Evolutionary conservation across 2,329 filamentous ascomycete species (phyloP).

Genomic region (Microdochium bolleyi): DNA sequence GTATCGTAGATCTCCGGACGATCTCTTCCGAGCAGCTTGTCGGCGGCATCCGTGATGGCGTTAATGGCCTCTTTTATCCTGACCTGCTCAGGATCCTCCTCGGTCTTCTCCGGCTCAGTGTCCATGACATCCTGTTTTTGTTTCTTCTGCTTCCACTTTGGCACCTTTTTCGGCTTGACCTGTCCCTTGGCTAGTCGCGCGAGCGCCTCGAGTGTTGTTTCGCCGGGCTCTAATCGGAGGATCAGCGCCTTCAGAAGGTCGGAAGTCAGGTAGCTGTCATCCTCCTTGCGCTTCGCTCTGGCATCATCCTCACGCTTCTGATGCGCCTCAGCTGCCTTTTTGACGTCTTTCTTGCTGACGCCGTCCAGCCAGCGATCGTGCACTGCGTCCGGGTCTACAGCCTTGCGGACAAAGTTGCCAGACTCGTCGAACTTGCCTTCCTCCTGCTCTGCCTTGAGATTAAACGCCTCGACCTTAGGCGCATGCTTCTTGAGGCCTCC

Average conservation of each 20-base stretch:
- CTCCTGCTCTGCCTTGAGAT: constrained; percentile 82
- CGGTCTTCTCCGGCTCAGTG: constrained; percentile 46
- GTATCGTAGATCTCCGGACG: constrained; percentile 87
- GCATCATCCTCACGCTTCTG: constrained; percentile 76
- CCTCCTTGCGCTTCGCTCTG: constrained; percentile 60
- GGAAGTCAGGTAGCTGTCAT: constrained; percentile 66
- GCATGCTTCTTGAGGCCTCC: constrained; percentile 90
- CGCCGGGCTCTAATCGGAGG: constrained; percentile 62
- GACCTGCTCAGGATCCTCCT: constrained; percentile 60
- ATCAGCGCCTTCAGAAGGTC: constrained; percentile 73
- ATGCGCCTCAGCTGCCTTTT: constrained; percentile 76
- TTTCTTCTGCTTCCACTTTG: constrained; percentile 66
- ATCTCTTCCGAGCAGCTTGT: constrained; percentile 75
- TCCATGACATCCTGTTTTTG: constrained; percentile 59
- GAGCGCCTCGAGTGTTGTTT: constrained; percentile 83
- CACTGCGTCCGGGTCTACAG: constrained; percentile 76
- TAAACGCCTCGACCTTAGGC: constrained; percentile 92
- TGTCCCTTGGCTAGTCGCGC: constrained; percentile 68
- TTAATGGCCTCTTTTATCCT: constrained; percentile 68
- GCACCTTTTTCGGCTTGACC: constrained; percentile 48
- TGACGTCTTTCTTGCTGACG: constrained; percentile 89
- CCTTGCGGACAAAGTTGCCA: constrained; percentile 88
- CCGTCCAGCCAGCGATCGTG: constrained; percentile 93
- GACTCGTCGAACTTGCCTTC: constrained; percentile 87
- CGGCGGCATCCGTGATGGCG: constrained; percentile 80